Base-by-base conservation (phyloP, 2,329 filamentous ascomycete species). In the Lachnellula hyalina region DNA sequence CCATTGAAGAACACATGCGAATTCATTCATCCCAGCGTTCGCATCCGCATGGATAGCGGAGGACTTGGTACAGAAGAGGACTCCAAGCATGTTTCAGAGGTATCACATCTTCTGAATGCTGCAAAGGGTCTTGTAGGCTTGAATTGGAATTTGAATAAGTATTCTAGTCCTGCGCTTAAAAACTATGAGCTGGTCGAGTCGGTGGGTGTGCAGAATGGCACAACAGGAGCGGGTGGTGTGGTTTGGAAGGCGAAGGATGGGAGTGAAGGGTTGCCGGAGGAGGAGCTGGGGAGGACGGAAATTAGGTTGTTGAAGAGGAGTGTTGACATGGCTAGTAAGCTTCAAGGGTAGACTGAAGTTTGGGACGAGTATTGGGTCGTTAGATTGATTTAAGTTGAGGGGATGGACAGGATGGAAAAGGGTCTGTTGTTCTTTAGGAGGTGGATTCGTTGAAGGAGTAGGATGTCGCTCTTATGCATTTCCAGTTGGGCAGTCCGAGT, bases 1-100 rank as follows among this genome's bases (percentile, higher is more conserved):
- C 66, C 67, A 5, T 57, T 75, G 19, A 52, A 66, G 1, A 61
- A 64, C 17, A 74, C 71, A 0, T 53, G 59, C 23, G 72, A 74
- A 60, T 60, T 62, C 15, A 61, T 74, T 50, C 59, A 69, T 48
- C 61, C 63, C 56, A 51, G 66, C 60, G 59, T 70, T 55, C 46
- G 69, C 54, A 41, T 59, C 8, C 15, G 68, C 53, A 59, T 63
- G 32, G 38, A 68, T 34, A 50, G 59, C 35, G 47, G 62, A 45
- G 49, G 64, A 50, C 47, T 62, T 55, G 51, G 63, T 8, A 34
- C 69, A 34, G 70, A 73, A 50, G 71, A 73, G 53, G 21, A 67
- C 67, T 7, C 36, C 36, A 17, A 40, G 36, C 36, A 40, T 47
- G 50, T 42, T 14, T 41, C 51, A 5, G 34, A 25, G 23, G 15